Percentiles rank a stretch among this genome's conserved stretches.
Evolutionary conservation across 192 early-diverging fungal species (phyloP).

Genomic region (Coemansia sp.): DNA sequence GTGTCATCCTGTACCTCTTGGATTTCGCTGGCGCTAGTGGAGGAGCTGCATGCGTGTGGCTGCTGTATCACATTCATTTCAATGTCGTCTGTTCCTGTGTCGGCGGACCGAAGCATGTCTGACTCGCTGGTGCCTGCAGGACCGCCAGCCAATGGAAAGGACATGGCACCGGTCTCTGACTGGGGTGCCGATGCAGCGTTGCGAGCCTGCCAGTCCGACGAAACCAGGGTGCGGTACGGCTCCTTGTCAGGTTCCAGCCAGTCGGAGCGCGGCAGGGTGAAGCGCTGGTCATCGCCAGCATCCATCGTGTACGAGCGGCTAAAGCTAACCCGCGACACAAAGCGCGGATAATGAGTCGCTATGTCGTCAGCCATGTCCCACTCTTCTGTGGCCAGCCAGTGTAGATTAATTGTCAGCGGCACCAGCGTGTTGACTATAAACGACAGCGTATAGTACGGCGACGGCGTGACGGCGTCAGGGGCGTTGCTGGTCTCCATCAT

Average conservation of each 20-base stretch:
- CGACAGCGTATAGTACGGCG: slow-evolving; percentile 36
- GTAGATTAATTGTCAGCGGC: slow-evolving; percentile 31
- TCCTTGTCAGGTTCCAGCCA: slow-evolving; percentile 44
- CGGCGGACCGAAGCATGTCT: background rate
- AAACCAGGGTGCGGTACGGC: slow-evolving; percentile 38
- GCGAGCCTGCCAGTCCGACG: slow-evolving; percentile 50
- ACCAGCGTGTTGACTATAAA: slow-evolving; percentile 44
- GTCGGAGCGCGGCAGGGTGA: slow-evolving; percentile 35
- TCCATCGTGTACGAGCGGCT: slow-evolving; percentile 29
- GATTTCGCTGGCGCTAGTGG: slow-evolving; percentile 23
- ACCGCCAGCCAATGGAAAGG: background rate
- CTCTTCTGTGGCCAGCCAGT: slow-evolving; percentile 49
- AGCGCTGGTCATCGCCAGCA: slow-evolving; percentile 31
- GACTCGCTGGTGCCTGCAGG: background rate
- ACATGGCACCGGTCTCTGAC: background rate
- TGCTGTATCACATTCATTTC: slow-evolving; percentile 23
- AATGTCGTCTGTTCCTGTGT: slow-evolving; percentile 5
- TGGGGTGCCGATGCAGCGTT: slow-evolving; percentile 1
- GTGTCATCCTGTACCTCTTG: slow-evolving; percentile 24
- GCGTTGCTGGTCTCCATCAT: slow-evolving; percentile 21
- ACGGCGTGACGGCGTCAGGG: slow-evolving; percentile 24
- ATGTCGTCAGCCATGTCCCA: slow-evolving; percentile 26
- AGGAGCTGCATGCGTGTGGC: background rate
- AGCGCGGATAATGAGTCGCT: slow-evolving; percentile 19
- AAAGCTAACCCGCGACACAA: slow-evolving; percentile 34